Evolutionary conservation across 371 early-diverging fungal species (phyloP), one percentile per base, ranked within the genome.

Genomic region (Synchytrium microbalum): DNA sequence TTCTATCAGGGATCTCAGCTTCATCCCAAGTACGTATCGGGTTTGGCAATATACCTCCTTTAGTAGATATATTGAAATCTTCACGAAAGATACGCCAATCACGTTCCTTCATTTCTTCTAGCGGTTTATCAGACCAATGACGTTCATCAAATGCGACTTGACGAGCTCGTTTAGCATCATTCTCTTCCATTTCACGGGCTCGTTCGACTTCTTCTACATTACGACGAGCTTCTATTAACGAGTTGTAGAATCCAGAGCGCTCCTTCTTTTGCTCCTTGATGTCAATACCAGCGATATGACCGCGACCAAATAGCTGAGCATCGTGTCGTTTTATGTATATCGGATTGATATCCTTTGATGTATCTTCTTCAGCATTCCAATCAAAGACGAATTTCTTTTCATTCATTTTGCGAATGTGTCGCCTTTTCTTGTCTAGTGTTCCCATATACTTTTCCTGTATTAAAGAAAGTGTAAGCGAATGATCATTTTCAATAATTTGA

Each of bases 61-160:
- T 96, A 69, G 92, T 91, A 0, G 94, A 76, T 32, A 98, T 97
- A 66, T 88, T 91, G 75, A 88, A 96, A 66, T 98, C 98, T 72
- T 98, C 97, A 67, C 92, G 93, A 73, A 98, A 95, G 63, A 98
- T 98, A 74, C 98, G 90, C 98, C 98, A 98, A 67, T 98, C 98
- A 68, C 98, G 81, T 68, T 95, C 95, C 58, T 76, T 82, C 98
- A 98, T 98, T 65, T 95, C 88, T 1, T 75, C 70, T 68, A 98
- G 74, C 8, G 89, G 85, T 71, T 98, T 98, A 33, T 93, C 93
- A 10, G 87, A 75, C 98, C 98, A 98, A 72, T 96, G 98, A 25
- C 94, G 81, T 67, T 90, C 91, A 63, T 69, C 70, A 58, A 58
- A 58, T 19, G 52, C 53, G 52, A n/a, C 19, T 52, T 58, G 19